phyloP scores from a whole-genome alignment of 1,139 yeast species.

The Geotrichum bryndzae region DNA sequence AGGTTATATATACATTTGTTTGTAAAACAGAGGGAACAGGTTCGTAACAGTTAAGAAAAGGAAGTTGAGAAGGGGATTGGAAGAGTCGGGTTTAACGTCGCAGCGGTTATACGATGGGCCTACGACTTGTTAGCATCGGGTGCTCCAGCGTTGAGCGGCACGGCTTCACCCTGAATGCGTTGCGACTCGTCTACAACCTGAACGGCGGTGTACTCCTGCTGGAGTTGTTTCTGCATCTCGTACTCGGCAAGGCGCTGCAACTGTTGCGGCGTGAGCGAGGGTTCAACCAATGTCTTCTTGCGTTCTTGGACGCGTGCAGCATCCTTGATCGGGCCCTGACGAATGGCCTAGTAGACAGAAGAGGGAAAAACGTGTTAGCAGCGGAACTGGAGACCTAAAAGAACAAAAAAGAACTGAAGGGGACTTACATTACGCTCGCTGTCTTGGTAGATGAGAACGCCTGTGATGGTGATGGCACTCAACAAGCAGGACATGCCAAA shows the following conservation, averaged over 20 bases:
- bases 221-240: constrained; percentile 62
- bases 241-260: constrained; percentile 65
- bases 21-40: not conserved
- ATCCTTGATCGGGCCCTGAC: constrained; percentile 77
- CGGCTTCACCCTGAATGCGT: constrained; percentile 12
- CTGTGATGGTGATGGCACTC: constrained; percentile 54
- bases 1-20: not conserved
- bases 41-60: not conserved
- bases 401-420: constrained; percentile 17
- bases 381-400: not conserved
- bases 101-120: not conserved
- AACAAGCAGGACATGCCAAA: constrained; percentile 52
- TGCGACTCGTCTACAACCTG: constrained; percentile 49
- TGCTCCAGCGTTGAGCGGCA: not conserved
- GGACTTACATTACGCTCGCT: constrained; percentile 47
- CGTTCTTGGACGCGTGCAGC: constrained; percentile 54
- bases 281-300: constrained; percentile 29
- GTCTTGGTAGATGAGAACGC: constrained; percentile 63
- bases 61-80: not conserved
- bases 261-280: constrained; percentile 37
- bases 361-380: not conserved
- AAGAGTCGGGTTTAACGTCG: not conserved
- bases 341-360: constrained; percentile 41
- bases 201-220: constrained; percentile 52
- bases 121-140: not conserved